Percentiles rank a stretch among this genome's conserved stretches.
Conservation (phyloP, 2,329 filamentous ascomycete species). For the Beauveria varroae region DNA sequence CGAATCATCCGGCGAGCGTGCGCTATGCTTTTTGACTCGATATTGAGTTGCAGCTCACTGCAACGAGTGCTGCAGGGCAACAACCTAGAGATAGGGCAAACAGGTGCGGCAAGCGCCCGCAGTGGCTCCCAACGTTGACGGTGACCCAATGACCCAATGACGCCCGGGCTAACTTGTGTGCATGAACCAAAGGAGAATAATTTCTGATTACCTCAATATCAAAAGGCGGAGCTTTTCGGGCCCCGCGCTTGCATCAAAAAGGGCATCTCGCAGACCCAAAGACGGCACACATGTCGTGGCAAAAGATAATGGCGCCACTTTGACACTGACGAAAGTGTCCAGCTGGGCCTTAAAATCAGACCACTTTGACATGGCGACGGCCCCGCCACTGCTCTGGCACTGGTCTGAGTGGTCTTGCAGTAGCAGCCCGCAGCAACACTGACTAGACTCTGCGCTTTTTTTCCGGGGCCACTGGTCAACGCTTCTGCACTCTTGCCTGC, state of each 20-base stretch:
- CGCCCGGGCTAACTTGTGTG: neutral
- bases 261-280: neutral
- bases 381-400: neutral
- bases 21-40: neutral
- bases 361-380: constrained; percentile 10
- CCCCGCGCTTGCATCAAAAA: neutral
- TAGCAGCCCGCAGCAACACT: neutral
- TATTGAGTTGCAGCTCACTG: neutral
- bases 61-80: neutral
- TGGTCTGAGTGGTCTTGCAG: neutral
- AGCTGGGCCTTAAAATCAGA: constrained; percentile 11
- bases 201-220: neutral
- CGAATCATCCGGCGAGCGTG: neutral
- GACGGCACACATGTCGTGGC: neutral
- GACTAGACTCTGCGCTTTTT: neutral
- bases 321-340: constrained; percentile 3
- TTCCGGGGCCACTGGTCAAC: neutral
- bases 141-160: too few relatives aligned
- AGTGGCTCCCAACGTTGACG: neutral
- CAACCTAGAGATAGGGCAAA: neutral
- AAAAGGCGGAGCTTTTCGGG: constrained; percentile 2
- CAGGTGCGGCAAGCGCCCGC: neutral
- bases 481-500: neutral
- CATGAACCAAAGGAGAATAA: neutral
- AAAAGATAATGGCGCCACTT: constrained; percentile 9